Evolutionary conservation across 495 filamentous ascomycete genomes (phyloP).

Genomic region (Aspergillus bertholletiae): DNA sequence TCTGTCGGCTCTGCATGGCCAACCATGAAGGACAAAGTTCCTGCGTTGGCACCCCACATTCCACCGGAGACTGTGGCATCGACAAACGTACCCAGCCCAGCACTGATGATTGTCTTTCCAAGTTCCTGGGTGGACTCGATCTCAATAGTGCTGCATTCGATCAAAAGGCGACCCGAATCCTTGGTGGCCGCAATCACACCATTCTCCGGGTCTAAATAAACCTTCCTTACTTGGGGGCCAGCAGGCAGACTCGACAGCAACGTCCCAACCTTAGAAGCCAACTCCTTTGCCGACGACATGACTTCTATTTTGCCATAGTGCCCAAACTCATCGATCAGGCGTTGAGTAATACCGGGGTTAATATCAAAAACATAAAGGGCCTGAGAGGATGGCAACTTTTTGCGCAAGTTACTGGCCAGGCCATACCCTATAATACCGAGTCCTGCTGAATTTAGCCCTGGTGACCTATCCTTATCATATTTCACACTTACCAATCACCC

Average conservation of each 20-base stretch:
- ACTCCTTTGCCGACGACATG: neutral
- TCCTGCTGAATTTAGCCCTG: too few species aligned
- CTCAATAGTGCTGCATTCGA: conserved; percentile 3
- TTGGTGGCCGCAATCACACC: neutral
- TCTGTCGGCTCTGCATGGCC: too few species aligned
- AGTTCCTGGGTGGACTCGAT: neutral
- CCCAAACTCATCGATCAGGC: neutral
- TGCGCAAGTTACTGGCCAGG: neutral
- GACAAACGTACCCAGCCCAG: neutral
- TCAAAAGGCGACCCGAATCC: neutral
- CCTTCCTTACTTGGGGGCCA: neutral
- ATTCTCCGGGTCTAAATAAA: neutral
- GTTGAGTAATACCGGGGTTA: neutral
- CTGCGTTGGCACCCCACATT: neutral
- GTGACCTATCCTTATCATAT: too few species aligned
- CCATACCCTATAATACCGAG: neutral
- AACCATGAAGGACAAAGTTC: too few species aligned
- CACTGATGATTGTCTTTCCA: neutral
- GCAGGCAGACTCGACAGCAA: neutral
- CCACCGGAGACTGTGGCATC: neutral
- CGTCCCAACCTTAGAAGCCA: neutral
- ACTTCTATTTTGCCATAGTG: neutral
- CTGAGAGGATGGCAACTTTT: neutral
- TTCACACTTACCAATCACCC: too few species aligned
- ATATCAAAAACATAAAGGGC: neutral